Percentiles rank a stretch among this genome's conserved stretches.
These are phyloP conservation scores for Gossypium thurberi DNA, from an alignment of 345 rosid genomes.

Conservation along the genomic window DNA sequence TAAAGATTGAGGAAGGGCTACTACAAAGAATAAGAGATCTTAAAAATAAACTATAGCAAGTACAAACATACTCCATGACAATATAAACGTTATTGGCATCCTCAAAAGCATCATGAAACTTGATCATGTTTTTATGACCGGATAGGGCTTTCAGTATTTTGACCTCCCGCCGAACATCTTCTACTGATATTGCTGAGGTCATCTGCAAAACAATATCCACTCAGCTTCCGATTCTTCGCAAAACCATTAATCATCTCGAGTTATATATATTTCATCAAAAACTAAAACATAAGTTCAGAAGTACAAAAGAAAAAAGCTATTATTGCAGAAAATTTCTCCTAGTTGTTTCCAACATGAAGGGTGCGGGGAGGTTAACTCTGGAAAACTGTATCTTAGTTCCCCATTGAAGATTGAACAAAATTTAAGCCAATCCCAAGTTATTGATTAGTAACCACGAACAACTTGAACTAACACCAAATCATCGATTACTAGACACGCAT, in stretches of 20 bases:
- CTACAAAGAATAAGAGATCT: background rate
- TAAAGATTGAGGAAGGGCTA: background rate
- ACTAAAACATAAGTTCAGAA: background rate
- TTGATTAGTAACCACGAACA: background rate
- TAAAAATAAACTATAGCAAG: conserved; percentile 7
- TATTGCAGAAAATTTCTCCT: background rate
- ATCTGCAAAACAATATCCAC: conserved; percentile 47
- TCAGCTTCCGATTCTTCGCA: conserved; percentile 9
- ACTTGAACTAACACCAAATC: background rate
- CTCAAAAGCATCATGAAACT: conserved; percentile 80
- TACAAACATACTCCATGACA: conserved; percentile 81
- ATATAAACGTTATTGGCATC: conserved; percentile 71
- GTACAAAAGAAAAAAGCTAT: background rate
- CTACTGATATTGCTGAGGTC: conserved; percentile 76
- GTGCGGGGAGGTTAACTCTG: background rate
- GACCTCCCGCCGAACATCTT: conserved; percentile 95
- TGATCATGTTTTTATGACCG: conserved; percentile 71
- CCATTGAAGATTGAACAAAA: background rate
- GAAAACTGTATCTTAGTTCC: too few species aligned
- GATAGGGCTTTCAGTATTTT: conserved; percentile 77
- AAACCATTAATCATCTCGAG: background rate
- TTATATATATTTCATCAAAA: background rate
- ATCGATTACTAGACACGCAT: too few species aligned
- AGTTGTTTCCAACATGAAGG: background rate
- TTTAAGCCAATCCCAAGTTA: background rate